A percentile compares a stretch with the other conserved stretches of the same genome.
These are phyloP conservation scores for Phytophthora europaea DNA, from an alignment of 352 stramenopile genomes.

Conservation along the genomic window DNA sequence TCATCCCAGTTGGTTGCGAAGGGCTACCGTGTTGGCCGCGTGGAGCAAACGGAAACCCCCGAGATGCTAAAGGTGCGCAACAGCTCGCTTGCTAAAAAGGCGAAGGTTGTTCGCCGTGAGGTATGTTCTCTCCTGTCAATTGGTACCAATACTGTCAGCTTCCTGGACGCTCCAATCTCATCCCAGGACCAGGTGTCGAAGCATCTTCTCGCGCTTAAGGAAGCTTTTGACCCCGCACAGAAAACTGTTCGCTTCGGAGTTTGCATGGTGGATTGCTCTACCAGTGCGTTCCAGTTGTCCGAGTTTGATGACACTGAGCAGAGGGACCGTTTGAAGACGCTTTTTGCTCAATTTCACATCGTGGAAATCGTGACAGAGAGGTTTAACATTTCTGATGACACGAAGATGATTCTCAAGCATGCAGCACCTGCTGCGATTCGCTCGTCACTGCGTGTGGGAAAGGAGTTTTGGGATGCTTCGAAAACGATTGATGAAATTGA, in stretches of 20 bases:
- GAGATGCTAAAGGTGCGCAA: slow-evolving; percentile 97
- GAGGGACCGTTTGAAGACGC: slow-evolving; percentile 95
- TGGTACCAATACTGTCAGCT: slow-evolving; percentile 97
- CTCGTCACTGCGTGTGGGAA: slow-evolving; percentile 67
- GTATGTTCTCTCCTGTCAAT: slow-evolving; percentile 97
- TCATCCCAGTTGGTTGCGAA: slow-evolving; percentile 95
- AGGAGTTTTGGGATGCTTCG: slow-evolving; percentile 93
- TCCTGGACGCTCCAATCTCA: slow-evolving; percentile 90
- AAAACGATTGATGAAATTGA: slow-evolving; percentile 94
- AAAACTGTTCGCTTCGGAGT: slow-evolving; percentile 92
- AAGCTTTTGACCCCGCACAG: slow-evolving; percentile 64
- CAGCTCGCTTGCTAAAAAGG: slow-evolving; percentile 68
- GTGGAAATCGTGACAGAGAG: slow-evolving; percentile 90
- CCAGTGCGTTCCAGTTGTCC: slow-evolving; percentile 94
- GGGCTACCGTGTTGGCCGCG: slow-evolving; percentile 97
- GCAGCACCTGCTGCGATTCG: slow-evolving; percentile 66
- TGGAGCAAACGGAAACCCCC: slow-evolving; percentile 99
- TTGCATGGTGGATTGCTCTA: slow-evolving; percentile 96
- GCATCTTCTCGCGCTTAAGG: slow-evolving; percentile 78
- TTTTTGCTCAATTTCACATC: slow-evolving; percentile 92
- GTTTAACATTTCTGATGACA: slow-evolving; percentile 68
- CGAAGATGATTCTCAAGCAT: slow-evolving; percentile 83
- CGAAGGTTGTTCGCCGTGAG: slow-evolving; percentile 94
- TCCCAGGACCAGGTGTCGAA: slow-evolving; percentile 61
- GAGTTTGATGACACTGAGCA: slow-evolving; percentile 98